Conservation (phyloP, 176 grass and related monocot species). For the Aegilops speltoides region DNA sequence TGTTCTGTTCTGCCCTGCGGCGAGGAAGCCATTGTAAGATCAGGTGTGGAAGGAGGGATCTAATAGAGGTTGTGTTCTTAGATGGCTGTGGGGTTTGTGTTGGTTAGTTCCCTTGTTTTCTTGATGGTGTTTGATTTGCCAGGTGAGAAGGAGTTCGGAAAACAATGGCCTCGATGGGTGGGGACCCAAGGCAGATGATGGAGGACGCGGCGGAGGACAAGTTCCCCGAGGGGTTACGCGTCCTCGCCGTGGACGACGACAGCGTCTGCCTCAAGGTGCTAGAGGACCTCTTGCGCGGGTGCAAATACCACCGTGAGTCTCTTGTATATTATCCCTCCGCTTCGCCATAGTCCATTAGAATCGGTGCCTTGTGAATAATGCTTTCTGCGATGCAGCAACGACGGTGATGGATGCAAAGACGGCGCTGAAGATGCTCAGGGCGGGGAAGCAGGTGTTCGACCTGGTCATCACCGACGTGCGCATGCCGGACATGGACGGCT, state of each 20-base stretch:
- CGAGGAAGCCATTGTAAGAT: not conserved
- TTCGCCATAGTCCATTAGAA: not conserved
- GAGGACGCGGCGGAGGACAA: not conserved
- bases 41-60: not conserved
- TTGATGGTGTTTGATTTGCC: not conserved
- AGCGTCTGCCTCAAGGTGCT: constrained; percentile 18
- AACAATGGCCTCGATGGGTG: not conserved
- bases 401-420: constrained; percentile 7
- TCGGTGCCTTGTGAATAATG: not conserved
- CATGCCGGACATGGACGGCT: constrained; percentile 66
- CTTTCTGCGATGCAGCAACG: constrained; percentile 41
- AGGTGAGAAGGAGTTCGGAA: not conserved
- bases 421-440: constrained; percentile 45
- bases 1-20: not conserved
- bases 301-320: constrained; percentile 35
- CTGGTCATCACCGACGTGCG: constrained; percentile 58
- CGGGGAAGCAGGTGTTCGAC: constrained; percentile 49
- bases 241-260: constrained; percentile 44
- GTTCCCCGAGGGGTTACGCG: constrained; percentile 35
- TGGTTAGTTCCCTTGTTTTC: not conserved
- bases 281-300: not conserved
- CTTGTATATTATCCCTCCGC: not conserved
- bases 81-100: not conserved
- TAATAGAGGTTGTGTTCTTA: not conserved
- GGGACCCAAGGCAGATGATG: not conserved